Conservation (phyloP, 139 green algal species). For the Coelastrella sp. region DNA sequence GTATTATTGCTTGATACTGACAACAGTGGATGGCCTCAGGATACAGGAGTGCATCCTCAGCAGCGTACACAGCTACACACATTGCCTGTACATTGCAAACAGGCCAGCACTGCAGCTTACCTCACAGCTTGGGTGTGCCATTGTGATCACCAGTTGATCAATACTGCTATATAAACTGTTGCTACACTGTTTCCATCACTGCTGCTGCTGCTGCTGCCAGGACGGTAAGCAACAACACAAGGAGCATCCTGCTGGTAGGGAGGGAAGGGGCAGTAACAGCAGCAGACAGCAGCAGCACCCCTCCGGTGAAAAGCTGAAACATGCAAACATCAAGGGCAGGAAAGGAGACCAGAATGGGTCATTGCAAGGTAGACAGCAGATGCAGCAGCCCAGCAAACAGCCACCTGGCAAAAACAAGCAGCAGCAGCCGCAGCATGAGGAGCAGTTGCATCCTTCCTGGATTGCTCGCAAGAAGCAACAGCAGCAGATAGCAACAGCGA, state of each 20-base stretch:
- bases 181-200: no score
- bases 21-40: no score
- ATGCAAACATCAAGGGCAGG: not conserved
- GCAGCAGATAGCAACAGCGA: constrained; percentile 16
- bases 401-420: not conserved
- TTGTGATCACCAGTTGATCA: no score
- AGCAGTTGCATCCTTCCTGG: constrained; percentile 47
- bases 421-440: not conserved
- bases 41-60: no score
- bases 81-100: no score
- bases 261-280: constrained; percentile 1
- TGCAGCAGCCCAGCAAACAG: not conserved
- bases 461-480: constrained; percentile 43
- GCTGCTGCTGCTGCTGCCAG: not conserved
- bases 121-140: no score
- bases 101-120: no score
- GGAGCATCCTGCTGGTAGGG: no score
- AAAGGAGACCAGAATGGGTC: not conserved
- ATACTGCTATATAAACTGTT: no score
- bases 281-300: constrained; percentile 14
- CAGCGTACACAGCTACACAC: no score
- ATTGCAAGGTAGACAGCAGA: not conserved
- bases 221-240: not conserved
- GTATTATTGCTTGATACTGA: no score
- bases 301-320: no score